phyloP scores from a whole-genome alignment of 768 basidiomycete genomes.

The Boletus eberwhitei region DNA sequence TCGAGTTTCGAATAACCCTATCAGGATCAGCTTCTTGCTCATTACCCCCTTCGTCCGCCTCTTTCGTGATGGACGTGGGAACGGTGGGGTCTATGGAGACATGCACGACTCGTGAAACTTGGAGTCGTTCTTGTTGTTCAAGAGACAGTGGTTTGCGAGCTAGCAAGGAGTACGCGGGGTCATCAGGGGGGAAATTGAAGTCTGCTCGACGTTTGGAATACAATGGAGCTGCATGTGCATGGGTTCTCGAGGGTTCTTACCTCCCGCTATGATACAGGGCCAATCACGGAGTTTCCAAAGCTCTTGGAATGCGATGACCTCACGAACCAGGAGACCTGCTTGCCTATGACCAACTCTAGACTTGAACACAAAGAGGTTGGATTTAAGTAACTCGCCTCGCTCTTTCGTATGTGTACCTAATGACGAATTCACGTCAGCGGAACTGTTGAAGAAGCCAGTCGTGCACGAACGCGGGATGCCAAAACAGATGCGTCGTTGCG shows the following conservation, averaged over 20 bases:
- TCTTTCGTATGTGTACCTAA: slow-evolving; percentile 70
- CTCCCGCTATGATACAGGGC: slow-evolving; percentile 84
- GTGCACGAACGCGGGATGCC: slow-evolving; percentile 77
- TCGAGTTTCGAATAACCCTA: slow-evolving; percentile 68
- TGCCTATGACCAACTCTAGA: slow-evolving; percentile 49
- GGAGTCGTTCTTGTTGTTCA: slow-evolving; percentile 51
- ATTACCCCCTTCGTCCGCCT: slow-evolving; percentile 39
- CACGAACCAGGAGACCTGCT: slow-evolving; percentile 66
- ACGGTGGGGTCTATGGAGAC: slow-evolving; percentile 63
- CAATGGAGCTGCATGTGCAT: background rate
- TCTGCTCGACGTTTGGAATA: slow-evolving; percentile 44
- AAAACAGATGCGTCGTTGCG: slow-evolving; percentile 91
- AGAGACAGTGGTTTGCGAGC: slow-evolving; percentile 55
- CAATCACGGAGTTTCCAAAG: slow-evolving; percentile 47
- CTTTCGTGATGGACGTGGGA: slow-evolving; percentile 23
- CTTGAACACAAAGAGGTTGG: background rate
- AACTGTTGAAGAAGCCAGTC: background rate
- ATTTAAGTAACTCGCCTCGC: slow-evolving; percentile 49
- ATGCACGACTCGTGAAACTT: slow-evolving; percentile 70
- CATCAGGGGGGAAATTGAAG: slow-evolving; percentile 85
- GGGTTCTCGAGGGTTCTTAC: slow-evolving; percentile 37
- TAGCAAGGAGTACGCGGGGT: slow-evolving; percentile 78
- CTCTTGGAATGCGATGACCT: slow-evolving; percentile 54
- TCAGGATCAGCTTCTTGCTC: slow-evolving; percentile 54
- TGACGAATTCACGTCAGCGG: background rate